Evolutionary conservation across 306 rosid species (phyloP).

Genomic region (Gastrolobium bilobum): DNA sequence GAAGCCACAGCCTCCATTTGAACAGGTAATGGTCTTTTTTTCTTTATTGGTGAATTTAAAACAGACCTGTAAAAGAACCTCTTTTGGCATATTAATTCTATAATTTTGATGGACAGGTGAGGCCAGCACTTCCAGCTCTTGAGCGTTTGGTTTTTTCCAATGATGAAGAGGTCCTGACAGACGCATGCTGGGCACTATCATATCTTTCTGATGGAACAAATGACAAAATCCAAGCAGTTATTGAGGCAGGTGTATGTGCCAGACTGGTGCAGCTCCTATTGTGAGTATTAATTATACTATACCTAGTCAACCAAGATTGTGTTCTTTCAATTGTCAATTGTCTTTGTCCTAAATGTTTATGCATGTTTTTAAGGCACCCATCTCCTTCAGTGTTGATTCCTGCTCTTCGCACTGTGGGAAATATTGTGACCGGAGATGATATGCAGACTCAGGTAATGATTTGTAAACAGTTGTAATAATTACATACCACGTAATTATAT

Average conservation of each 20-base stretch:
- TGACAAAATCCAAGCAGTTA: conserved; percentile 95
- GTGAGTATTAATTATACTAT: conserved; percentile 60
- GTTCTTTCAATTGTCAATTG: conserved; percentile 14
- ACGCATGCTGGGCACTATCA: conserved; percentile 94
- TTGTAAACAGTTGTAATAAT: neutral
- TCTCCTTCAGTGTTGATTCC: conserved; percentile 91
- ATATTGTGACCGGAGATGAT: conserved; percentile 94
- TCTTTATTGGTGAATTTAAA: neutral
- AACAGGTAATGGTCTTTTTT: conserved; percentile 60
- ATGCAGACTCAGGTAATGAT: conserved; percentile 81
- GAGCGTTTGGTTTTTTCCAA: conserved; percentile 87
- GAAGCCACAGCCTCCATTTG: conserved; percentile 94
- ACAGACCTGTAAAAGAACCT: neutral
- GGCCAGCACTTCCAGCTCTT: conserved; percentile 91
- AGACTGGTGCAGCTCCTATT: conserved; percentile 86
- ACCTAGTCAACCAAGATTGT: neutral
- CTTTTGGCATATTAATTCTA: conserved; percentile 1
- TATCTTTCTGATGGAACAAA: conserved; percentile 94
- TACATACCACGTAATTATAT: conserved; percentile 12
- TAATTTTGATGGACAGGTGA: conserved; percentile 67
- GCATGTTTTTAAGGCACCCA: conserved; percentile 71
- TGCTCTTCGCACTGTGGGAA: conserved; percentile 95
- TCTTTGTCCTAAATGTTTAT: conserved; percentile 18
- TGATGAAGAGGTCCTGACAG: conserved; percentile 94
- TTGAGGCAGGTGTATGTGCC: conserved; percentile 83